Evolutionary conservation across 306 rosid species (phyloP), one percentile per base, ranked within the genome.

Genomic region (Fagus sylvatica): DNA sequence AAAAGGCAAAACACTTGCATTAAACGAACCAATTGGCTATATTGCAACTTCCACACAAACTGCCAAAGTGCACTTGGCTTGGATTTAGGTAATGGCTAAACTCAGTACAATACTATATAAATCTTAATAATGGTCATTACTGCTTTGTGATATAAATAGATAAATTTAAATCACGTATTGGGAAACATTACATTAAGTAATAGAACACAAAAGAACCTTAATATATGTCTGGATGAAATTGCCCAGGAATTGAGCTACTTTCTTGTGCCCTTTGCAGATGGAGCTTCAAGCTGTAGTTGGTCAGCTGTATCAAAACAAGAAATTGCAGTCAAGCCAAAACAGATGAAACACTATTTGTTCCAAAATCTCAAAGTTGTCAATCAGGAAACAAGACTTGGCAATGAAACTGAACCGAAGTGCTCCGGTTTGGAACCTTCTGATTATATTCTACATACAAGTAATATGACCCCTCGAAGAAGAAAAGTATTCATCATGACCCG

Each of bases 181-280:
- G 22, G 43, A 40, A 59, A 51, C 32, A 30, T 65, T 41, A 71
- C n/a, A 67, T 49, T 3, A 30, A 56, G 68, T 33, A n/a, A 37
- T 22, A 4, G 32, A 64, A 60, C 62, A 56, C 61, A 57, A 65
- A 7, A 55, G 2, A 76, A 68, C 66, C 70, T 74, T 51, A 80
- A 73, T 72, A 76, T 80, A 73, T 69, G 79, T 84, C 79, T 1
- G 83, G 82, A 43, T 70, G 82, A 70, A 67, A 80, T 19, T 61
- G 79, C 39, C 84, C 86, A 51, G 76, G 66, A 61, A 78, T 68
- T 10, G 74, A 69, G 72, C 46, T 78, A 61, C 28, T 78, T 62
- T 71, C 76, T 73, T 73, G 87, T 53, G 87, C 84, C 74, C 82
- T 76, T 79, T 80, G 84, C 68, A 84, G 77, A 80, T 84, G 84